Base-by-base conservation (phyloP, 176 grass and related monocot genomes). In the Metroxylon sagu region DNA sequence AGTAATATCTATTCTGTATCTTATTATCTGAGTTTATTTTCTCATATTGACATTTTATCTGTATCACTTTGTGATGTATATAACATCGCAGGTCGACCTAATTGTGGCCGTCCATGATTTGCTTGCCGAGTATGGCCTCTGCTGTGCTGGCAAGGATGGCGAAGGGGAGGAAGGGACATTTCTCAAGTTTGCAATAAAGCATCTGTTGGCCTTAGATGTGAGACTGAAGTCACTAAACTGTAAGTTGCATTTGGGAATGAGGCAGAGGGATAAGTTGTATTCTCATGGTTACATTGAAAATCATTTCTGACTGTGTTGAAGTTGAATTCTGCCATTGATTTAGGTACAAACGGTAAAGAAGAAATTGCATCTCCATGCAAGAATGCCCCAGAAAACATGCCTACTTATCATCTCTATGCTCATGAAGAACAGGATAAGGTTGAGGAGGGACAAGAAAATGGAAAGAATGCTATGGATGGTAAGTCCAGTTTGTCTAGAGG, bases 161-260 rank as follows among this genome's bases (percentile, higher is more conserved):
- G 74, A 82, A 80, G 81, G 92, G 25, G 87, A 90, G 75, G 92
- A 90, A 80, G 92, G 86, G 26, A 82, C 80, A 52, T 96, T 87
- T 73, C 83, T 96, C 53, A 96, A 91, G 51, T 97, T 97, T 61
- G 80, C 87, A 78, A 90, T 97, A 28, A 97, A 97, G 70, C 83
- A 97, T 81, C 83, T 97, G 30, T 88, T 97, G 78, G 75, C 87
- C 26, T 69, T 93, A 78, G 89, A 93, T 58, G 89, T 93, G 77
- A 93, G 84, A 75, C 65, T 97, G 67, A 97, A 97, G 67, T 84
- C 84, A 68, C 78, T 85, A 82, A 76, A 81, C 68, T 80, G 92
- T 91, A 80, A 43, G 77, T 76, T 76, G 14, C 26, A 19, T 29
- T 52, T 55, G 14, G 53, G 61, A 62, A 60, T 35, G 62, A 30